Evolutionary conservation across 2,329 filamentous ascomycete species (phyloP), one percentile per base, ranked within the genome.

Genomic region (Pseudogymnoascus sp.): DNA sequence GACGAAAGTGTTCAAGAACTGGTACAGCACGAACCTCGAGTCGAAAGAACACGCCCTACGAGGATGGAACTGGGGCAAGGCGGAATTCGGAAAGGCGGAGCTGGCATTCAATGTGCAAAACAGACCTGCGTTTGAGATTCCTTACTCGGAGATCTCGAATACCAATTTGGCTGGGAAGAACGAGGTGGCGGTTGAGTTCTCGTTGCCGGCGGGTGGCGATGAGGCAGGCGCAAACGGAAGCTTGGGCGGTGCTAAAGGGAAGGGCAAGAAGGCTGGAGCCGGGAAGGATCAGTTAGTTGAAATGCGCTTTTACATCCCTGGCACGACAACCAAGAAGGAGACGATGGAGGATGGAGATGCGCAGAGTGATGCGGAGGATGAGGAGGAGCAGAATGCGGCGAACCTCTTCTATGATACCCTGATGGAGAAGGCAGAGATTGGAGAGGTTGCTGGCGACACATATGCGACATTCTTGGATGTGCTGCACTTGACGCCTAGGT

Each of bases 61-160:
- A 69, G 94, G 94, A 62, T 99, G 94, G 94, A 99, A 99, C 75
- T 99, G 94, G 95, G 94, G 94, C 71, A 99, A 97, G 78, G 91
- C 91, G 66, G 94, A 99, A 71, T 96, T 99, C 74, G 88, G 89
- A 65, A 96, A 97, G 77, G 89, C 92, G 61, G 94, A 99, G 78
- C 84, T 99, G 62, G 85, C 90, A 31, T 99, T 99, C 81, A 97
- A 92, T 74, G 94, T 99, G 38, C 92, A 96, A 74, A 99, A 97
- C 76, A 87, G 92, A 70, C 94, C 94, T 2, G 91, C 93, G 4
- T 99, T 99, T 75, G 94, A 97, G 76, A 87, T 99, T 4, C 92
- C 95, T 10, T 99, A 97, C 78, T 90, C 92, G 55, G 94, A 99
- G 75, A 95, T 99, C 69, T 92, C 90, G 63, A 99, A 99, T 77